Evolutionary conservation across 441 rosid species (phyloP).

Genomic region (Raphanus hybrid): DNA sequence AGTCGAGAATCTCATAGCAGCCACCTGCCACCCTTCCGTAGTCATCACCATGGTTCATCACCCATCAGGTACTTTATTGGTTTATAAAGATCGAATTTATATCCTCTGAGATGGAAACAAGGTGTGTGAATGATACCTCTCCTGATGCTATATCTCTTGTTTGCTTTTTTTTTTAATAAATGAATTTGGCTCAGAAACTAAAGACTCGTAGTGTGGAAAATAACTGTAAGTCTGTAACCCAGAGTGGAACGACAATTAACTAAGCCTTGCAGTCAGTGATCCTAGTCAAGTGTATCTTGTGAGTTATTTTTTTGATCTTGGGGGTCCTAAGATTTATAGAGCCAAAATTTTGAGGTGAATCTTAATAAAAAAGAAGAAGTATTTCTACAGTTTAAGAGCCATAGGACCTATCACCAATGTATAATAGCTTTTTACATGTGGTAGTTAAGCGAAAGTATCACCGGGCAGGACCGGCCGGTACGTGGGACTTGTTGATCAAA

Average conservation of each 20-base stretch:
- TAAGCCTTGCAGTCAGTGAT: constrained; percentile 48
- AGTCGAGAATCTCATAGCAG: constrained; percentile 43
- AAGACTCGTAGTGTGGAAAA: constrained; percentile 51
- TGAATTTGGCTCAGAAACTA: constrained; percentile 44
- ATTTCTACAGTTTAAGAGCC: no score
- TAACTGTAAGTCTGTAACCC: constrained; percentile 47
- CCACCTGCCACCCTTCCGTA: constrained; percentile 55
- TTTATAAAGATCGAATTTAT: no score
- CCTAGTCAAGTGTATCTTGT: constrained; percentile 47
- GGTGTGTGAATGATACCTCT: neutral
- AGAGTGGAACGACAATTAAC: constrained; percentile 53
- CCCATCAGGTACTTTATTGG: constrained; percentile 15
- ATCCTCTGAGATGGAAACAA: no score
- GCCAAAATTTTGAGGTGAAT: no score
- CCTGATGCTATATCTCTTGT: neutral
- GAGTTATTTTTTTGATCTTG: constrained; percentile 29
- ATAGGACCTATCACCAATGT: no score
- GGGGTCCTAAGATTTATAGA: no score
- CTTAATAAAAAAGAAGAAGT: no score
- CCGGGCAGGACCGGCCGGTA: no score
- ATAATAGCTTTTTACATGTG: no score
- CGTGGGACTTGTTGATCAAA: no score
- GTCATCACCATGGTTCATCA: constrained; percentile 43
- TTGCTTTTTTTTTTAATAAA: neutral
- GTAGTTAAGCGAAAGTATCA: no score